phyloP scores from a whole-genome alignment of 805 yeast genomes.

The Wickerhamomyces tratensis region DNA sequence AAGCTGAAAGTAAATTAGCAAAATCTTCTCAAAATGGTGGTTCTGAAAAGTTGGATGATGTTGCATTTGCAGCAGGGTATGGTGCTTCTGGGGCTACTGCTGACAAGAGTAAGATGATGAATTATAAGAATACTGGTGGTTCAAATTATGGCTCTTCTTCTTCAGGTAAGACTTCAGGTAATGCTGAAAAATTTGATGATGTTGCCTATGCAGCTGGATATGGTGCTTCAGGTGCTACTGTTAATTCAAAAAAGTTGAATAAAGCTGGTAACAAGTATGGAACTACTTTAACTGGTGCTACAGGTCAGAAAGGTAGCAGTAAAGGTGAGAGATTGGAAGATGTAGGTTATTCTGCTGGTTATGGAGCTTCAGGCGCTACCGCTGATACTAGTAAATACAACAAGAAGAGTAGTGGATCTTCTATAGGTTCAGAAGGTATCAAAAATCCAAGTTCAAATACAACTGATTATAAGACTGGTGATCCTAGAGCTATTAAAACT shows the following conservation, averaged over 20 bases:
- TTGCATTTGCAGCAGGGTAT: background rate
- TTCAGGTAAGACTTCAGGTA: background rate
- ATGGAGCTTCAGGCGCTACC: background rate
- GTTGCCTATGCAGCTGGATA: conserved; percentile 1
- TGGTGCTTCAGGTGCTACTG: conserved; percentile 1
- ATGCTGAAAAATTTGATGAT: background rate
- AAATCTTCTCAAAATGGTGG: background rate
- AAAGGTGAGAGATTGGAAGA: background rate
- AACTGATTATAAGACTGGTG: background rate
- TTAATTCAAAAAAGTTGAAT: background rate
- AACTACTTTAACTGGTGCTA: background rate
- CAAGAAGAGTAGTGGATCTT: too few species aligned
- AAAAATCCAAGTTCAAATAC: background rate
- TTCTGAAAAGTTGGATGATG: background rate
- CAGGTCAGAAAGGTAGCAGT: background rate
- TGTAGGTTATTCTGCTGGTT: background rate
- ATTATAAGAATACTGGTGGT: too few species aligned
- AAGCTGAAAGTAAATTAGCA: conserved; percentile 2
- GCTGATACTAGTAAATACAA: background rate
- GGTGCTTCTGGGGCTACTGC: conserved; percentile 1
- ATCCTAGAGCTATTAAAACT: too few species aligned
- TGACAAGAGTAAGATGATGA: background rate
- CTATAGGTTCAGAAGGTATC: background rate
- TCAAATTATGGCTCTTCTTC: background rate
- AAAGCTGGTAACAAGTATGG: background rate